Evolutionary conservation across 768 basidiomycete species (phyloP).

Genomic region (Mycena metata): DNA sequence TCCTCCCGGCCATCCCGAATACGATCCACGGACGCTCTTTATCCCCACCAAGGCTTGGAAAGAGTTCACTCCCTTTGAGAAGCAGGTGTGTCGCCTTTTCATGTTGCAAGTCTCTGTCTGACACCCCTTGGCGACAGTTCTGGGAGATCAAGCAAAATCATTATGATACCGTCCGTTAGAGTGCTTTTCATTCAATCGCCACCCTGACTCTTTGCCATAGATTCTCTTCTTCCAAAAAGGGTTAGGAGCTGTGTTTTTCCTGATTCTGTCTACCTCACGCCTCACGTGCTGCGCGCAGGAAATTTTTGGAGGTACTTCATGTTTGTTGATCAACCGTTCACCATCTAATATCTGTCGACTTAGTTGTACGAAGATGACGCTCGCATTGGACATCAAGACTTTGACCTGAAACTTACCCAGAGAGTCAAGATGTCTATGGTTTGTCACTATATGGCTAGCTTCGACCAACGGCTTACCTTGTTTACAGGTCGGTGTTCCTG

Average conservation of each 20-base stretch:
- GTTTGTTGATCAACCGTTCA: neutral
- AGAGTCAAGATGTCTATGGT: slow-evolving; percentile 99
- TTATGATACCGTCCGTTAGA: slow-evolving; percentile 82
- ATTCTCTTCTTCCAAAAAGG: slow-evolving; percentile 99
- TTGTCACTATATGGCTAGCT: slow-evolving; percentile 28
- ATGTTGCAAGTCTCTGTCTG: neutral
- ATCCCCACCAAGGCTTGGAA: slow-evolving; percentile 85
- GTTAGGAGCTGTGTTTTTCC: slow-evolving; percentile 49
- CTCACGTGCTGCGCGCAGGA: slow-evolving; percentile 55
- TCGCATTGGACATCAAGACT: slow-evolving; percentile 91
- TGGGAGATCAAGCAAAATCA: slow-evolving; percentile 98
- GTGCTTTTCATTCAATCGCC: slow-evolving; percentile 35
- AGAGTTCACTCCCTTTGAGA: slow-evolving; percentile 95
- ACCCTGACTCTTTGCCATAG: slow-evolving; percentile 51
- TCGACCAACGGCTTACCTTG: neutral
- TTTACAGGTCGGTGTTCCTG: slow-evolving; percentile 91
- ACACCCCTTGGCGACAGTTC: slow-evolving; percentile 59
- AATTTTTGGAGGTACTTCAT: slow-evolving; percentile 78
- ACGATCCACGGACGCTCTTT: slow-evolving; percentile 90
- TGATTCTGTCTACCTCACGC: slow-evolving; percentile 15
- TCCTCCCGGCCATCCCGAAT: slow-evolving; percentile 83
- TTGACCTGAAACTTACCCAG: slow-evolving; percentile 92
- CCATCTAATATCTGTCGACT: slow-evolving; percentile 26
- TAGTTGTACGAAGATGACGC: slow-evolving; percentile 97
- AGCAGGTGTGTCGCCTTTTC: slow-evolving; percentile 66